Base-by-base conservation (phyloP, 768 basidiomycete species). In the Suillus plorans region DNA sequence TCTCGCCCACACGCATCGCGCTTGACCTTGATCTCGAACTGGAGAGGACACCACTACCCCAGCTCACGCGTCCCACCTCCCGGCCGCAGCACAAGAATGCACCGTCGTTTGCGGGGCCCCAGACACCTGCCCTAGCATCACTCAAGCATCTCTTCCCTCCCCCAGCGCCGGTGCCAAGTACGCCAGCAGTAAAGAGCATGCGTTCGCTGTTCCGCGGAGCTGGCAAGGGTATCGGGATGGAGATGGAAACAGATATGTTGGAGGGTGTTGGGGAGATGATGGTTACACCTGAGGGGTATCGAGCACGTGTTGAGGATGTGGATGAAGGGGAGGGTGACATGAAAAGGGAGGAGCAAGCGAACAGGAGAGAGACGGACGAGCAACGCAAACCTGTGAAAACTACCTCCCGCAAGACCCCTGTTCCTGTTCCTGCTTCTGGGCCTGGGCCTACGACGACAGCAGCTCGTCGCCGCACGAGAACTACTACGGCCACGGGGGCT, bases 221-320 rank as follows among this genome's bases (percentile, higher is more conserved):
- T 55, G 61, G 57, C 18, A 28, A 49, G 57, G 62, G 64, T 10
- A 63, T 53, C 10, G 73, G 70, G 49, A 69, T 80, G 70, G 79
- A 74, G 63, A 49, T 69, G 13, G 67, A 55, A 12, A 73, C 67
- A 22, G 66, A 67, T 14, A 61, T 65, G 16, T 70, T 73, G 53
- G 72, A 77, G 60, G 75, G 69, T 31, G 67, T 76, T 2, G 72
- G 64, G 3, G 72, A 76, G 66, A 74, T 77, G 73, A 66, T 79
- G 50, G 59, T 61, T 7, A 78, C 77, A 22, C 72, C 75, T 10
- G 69, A 64, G 20, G 75, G 63, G 37, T 72, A 74, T 62, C 68
- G 66, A 16, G 53, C 58, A 4, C 67, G 66, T 20, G 64, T 56
- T 14, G 63, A 50, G 25, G 65, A 69, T 0, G 65, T 66, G 1